Percentiles rank a stretch among this genome's conserved stretches.
phyloP scores from a whole-genome alignment of 2,329 filamentous ascomycete species.

The Fusarium subglutinans region DNA sequence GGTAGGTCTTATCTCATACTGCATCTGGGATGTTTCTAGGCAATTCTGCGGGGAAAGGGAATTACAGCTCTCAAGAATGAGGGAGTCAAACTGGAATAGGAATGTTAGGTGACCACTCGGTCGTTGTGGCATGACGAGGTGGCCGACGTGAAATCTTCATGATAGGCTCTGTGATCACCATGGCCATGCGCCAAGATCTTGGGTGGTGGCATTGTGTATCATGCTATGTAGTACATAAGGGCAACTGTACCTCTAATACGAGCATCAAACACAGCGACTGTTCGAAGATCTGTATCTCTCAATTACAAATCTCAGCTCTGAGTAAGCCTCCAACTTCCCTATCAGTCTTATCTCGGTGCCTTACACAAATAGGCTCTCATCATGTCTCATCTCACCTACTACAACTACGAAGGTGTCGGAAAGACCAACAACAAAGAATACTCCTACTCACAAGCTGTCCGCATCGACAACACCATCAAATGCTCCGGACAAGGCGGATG shows the following conservation, averaged over 20 bases:
- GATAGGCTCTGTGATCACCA: not conserved
- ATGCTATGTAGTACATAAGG: constrained; percentile 18
- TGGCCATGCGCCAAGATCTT: constrained; percentile 11
- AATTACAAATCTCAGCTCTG: not conserved
- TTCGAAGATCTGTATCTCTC: not conserved
- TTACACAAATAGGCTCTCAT: not conserved
- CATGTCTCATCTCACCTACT: constrained; percentile 48
- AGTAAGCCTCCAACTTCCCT: not conserved
- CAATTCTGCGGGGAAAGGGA: not conserved
- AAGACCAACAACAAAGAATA: constrained; percentile 36
- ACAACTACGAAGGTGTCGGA: constrained; percentile 47
- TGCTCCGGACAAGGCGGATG: constrained; percentile 40
- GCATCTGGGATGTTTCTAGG: constrained; percentile 20
- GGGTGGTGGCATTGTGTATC: not conserved
- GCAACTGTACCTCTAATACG: not conserved
- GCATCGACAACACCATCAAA: constrained; percentile 32
- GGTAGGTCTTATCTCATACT: constrained; percentile 15
- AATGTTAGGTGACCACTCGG: constrained; percentile 14
- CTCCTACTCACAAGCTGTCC: constrained; percentile 39
- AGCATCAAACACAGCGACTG: not conserved
- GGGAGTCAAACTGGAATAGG: not conserved
- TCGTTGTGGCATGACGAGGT: not conserved
- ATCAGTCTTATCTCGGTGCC: not conserved
- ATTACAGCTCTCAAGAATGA: not conserved
- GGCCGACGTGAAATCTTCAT: not conserved